These are phyloP conservation scores for Aspergillus brunneoviolaceus DNA, from an alignment of 2,329 filamentous ascomycete genomes.

Conservation along the genomic window DNA sequence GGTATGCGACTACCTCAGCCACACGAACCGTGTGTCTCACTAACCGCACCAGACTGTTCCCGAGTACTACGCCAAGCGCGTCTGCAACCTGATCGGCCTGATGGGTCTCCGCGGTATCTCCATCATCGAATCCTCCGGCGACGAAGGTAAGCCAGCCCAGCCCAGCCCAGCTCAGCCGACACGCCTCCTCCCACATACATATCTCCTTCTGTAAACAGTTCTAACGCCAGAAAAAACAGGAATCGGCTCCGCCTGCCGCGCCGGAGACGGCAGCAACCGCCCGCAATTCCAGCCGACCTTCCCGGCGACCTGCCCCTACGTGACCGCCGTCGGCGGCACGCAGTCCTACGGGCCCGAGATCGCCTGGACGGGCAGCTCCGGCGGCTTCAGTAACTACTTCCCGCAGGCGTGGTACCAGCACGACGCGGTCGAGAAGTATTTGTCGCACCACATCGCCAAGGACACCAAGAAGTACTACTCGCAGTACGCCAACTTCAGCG, in stretches of 20 bases:
- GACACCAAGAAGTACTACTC: conserved; percentile 38
- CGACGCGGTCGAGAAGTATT: conserved; percentile 45
- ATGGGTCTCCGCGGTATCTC: conserved; percentile 65
- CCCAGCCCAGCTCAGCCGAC: too few species aligned
- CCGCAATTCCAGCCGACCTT: conserved; percentile 62
- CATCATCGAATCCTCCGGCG: conserved; percentile 61
- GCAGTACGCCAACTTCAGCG: conserved; percentile 52
- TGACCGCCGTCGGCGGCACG: conserved; percentile 66
- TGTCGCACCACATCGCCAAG: conserved; percentile 25
- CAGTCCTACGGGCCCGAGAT: conserved; percentile 50
- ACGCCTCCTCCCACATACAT: too few species aligned
- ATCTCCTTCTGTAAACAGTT: too few species aligned
- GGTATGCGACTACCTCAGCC: conserved; percentile 24
- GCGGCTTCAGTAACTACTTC: conserved; percentile 56
- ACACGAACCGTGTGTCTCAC: not conserved
- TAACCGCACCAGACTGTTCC: conserved; percentile 54
- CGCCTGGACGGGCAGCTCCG: conserved; percentile 46
- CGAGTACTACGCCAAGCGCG: conserved; percentile 57
- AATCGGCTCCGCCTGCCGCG: conserved; percentile 53
- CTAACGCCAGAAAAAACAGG: conserved; percentile 36
- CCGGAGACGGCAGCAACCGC: conserved; percentile 47
- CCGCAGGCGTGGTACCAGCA: conserved; percentile 50
- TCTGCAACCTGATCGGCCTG: conserved; percentile 64
- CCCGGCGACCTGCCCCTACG: conserved; percentile 66
- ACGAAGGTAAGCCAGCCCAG: conserved; percentile 34